Conservation (phyloP, 176 grass and related monocot genomes). For the Paspalum notatum region DNA sequence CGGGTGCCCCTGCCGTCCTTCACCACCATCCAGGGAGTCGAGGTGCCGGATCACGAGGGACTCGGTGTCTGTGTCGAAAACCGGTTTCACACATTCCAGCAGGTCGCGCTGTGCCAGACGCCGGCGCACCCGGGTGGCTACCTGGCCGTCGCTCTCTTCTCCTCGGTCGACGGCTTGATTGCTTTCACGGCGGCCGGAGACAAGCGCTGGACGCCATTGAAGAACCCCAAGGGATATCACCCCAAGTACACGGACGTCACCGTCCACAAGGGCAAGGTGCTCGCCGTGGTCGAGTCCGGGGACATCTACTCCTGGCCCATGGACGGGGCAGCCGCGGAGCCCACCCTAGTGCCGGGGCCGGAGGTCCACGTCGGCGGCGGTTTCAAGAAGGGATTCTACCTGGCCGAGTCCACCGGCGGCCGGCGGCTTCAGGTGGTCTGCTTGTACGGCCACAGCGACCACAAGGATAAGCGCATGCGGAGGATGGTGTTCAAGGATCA, state of each 20-base stretch:
- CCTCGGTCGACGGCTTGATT: neutral
- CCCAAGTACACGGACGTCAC: neutral
- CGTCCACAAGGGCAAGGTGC: neutral
- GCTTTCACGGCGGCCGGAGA: neutral
- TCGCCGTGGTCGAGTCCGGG: neutral
- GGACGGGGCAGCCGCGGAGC: neutral
- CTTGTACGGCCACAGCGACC: neutral
- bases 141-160: neutral
- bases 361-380: neutral
- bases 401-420: constrained; percentile 1
- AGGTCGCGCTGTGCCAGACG: neutral
- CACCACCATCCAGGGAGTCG: neutral
- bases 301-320: neutral
- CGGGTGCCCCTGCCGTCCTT: neutral
- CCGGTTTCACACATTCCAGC: neutral
- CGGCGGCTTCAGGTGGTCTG: neutral
- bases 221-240: neutral
- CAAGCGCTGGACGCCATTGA: neutral
- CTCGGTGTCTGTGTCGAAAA: neutral
- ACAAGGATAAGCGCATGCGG: neutral
- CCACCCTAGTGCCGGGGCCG: neutral
- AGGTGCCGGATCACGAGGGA: neutral
- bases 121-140: neutral
- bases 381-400: neutral
- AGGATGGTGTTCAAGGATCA: neutral